A percentile compares a stretch with the other conserved stretches of the same genome.
Conservation (phyloP, 1,139 yeast genomes). For the Scheffersomyces parashehatae region DNA sequence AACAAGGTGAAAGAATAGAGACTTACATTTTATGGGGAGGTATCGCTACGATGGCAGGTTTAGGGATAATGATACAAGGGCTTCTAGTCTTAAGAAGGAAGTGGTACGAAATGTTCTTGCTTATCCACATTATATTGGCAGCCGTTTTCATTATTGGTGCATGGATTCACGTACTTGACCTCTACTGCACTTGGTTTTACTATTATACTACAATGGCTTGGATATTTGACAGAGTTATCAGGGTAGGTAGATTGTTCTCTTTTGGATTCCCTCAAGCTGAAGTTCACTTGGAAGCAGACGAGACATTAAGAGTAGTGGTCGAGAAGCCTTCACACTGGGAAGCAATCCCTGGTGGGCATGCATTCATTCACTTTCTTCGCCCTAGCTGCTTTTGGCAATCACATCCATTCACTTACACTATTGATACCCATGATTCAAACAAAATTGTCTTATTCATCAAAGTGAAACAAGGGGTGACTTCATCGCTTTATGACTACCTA, state of each 20-base stretch:
- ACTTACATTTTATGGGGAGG: conserved; percentile 30
- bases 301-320: conserved; percentile 41
- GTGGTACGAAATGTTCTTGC: conserved; percentile 45
- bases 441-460: conserved; percentile 42
- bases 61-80: conserved; percentile 35
- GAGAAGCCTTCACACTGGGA: conserved; percentile 46
- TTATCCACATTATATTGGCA: conserved; percentile 45
- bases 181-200: conserved; percentile 41
- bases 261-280: conserved; percentile 44
- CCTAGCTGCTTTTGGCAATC: conserved; percentile 66
- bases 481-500: conserved; percentile 28
- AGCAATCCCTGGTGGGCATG: conserved; percentile 62
- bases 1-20: conserved; percentile 5
- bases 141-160: conserved; percentile 41
- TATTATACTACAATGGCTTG: conserved; percentile 44
- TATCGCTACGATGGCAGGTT: conserved; percentile 31
- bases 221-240: conserved; percentile 42
- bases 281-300: conserved; percentile 33
- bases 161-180: conserved; percentile 39
- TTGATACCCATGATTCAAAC: conserved; percentile 31
- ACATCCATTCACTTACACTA: conserved; percentile 67
- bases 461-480: conserved; percentile 48
- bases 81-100: conserved; percentile 39
- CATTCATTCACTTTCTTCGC: conserved; percentile 54
- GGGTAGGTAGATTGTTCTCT: conserved; percentile 31